Base-by-base conservation (phyloP, 352 stramenopile genomes). In the Globisporangium canariense region DNA sequence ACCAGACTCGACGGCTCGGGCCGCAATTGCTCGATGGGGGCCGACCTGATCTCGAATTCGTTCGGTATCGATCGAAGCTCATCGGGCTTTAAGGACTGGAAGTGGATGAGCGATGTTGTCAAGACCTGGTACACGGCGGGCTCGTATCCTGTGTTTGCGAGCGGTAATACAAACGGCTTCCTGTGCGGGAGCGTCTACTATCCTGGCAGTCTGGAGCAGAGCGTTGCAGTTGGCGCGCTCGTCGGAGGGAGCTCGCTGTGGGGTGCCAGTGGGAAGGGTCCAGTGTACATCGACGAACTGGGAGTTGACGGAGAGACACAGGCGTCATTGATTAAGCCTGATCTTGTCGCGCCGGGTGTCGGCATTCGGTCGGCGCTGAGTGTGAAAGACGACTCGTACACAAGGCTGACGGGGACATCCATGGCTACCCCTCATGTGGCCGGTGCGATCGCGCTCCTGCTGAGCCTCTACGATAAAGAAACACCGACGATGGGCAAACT, bases 401-500 rank as follows among this genome's bases (percentile, higher is more conserved):
- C 80, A 22, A 68, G 80, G 10, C 61, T 93, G 11, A 89, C 84
- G 13, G 84, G 84, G 3, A 93, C 84, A 25, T 91, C 81, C 4
- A 93, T 93, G 84, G 80, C 84, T 16, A 89, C 84, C 16, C 84
- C 84, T 4, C 84, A 93, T 43, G 60, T 93, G 5, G 69, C 80
- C 30, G 84, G 84, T 30, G 70, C 77, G 20, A 75, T 89, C 6
- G 84, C 84, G 8, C 60, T 93, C 14, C 57, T 93, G 8, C 69
- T 90, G 4, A 84, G 78, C 63, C 61, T 76, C 38, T 54, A 70
- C 30, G 11, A 60, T 38, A 11, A 64, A 53, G 68, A 13, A 2
- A 30, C 58, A 41, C 47, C 56, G 36, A 18, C 61, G 11, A 71
- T 74, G 47, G 68, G 74, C 30, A 69, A 77, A 43, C n/a, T 87